Conservation (phyloP, 2,329 filamentous ascomycete genomes). For the Fusarium sp. region DNA sequence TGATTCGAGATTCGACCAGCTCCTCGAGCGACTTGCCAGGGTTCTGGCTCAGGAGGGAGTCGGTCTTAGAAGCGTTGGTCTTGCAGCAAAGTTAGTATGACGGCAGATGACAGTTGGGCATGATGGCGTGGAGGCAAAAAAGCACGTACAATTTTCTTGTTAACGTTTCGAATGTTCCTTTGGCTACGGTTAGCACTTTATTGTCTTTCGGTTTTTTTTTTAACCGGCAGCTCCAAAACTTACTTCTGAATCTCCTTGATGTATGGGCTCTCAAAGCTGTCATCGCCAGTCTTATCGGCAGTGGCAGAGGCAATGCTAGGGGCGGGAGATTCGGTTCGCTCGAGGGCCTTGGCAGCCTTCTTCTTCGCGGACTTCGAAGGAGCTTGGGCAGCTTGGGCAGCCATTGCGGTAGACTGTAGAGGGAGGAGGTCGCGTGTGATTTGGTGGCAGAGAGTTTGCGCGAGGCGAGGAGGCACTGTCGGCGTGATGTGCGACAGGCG, state of each 20-base stretch:
- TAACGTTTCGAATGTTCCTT: conserved; percentile 90
- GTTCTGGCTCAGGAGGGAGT: conserved; percentile 76
- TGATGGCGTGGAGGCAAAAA: conserved; percentile 24
- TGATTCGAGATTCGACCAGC: conserved; percentile 76
- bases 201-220: not conserved
- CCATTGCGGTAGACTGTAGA: conserved; percentile 59
- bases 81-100: conserved; percentile 53
- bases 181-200: conserved; percentile 33
- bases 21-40: conserved; percentile 79
- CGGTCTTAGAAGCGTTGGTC: conserved; percentile 80
- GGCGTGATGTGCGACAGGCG: conserved; percentile 37
- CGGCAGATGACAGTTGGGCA: conserved; percentile 9
- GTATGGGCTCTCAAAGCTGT: conserved; percentile 78
- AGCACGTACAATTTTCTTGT: conserved; percentile 89
- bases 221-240: conserved; percentile 49
- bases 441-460: conserved; percentile 42
- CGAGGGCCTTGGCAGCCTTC: conserved; percentile 67
- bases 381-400: conserved; percentile 70
- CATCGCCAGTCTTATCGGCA: conserved; percentile 67
- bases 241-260: conserved; percentile 93
- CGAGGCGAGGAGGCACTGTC: conserved; percentile 38
- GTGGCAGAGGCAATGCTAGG: conserved; percentile 61
- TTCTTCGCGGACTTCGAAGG: conserved; percentile 79
- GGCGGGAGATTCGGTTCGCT: conserved; percentile 68
- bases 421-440: conserved; percentile 23